Evolutionary conservation across 1,284 basidiomycete genomes (phyloP).

Genomic region (Sphagnurus paluster): DNA sequence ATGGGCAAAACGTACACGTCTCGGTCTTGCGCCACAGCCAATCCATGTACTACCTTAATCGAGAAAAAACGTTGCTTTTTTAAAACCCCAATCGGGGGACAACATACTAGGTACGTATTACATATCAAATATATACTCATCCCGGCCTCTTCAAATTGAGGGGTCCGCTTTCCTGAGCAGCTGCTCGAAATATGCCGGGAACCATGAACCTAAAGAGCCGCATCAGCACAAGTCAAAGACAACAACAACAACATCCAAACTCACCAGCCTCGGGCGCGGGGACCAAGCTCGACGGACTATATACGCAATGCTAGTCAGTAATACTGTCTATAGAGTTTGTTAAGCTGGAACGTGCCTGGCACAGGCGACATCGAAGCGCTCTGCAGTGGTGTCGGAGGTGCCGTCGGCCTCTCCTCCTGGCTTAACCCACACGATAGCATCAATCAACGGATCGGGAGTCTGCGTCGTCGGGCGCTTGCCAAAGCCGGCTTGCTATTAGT

Average conservation of each 20-base stretch:
- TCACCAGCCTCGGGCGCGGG: constrained; percentile 6
- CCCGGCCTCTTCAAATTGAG: too few species aligned
- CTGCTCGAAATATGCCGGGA: constrained; percentile 6
- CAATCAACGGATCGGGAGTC: constrained; percentile 40
- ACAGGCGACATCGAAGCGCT: constrained; percentile 47
- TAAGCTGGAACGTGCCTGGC: constrained; percentile 11
- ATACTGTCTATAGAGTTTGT: neutral
- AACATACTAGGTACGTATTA: too few species aligned
- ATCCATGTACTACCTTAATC: too few species aligned
- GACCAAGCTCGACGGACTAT: neutral
- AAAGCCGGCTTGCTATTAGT: constrained; percentile 41
- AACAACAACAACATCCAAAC: neutral
- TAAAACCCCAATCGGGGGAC: too few species aligned
- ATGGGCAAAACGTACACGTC: too few species aligned
- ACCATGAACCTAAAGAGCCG: constrained; percentile 2
- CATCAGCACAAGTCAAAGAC: neutral
- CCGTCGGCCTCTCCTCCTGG: constrained; percentile 54
- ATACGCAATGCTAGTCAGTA: neutral
- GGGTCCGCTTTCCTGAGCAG: constrained; percentile 7
- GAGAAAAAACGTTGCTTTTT: too few species aligned
- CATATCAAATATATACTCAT: too few species aligned
- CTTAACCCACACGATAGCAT: constrained; percentile 55
- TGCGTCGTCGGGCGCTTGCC: constrained; percentile 46
- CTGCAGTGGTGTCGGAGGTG: constrained; percentile 45
- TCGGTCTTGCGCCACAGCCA: too few species aligned